These are phyloP conservation scores for Pseudogymnoascus sp. DNA, from an alignment of 2,329 filamentous ascomycete species.

Conservation along the genomic window DNA sequence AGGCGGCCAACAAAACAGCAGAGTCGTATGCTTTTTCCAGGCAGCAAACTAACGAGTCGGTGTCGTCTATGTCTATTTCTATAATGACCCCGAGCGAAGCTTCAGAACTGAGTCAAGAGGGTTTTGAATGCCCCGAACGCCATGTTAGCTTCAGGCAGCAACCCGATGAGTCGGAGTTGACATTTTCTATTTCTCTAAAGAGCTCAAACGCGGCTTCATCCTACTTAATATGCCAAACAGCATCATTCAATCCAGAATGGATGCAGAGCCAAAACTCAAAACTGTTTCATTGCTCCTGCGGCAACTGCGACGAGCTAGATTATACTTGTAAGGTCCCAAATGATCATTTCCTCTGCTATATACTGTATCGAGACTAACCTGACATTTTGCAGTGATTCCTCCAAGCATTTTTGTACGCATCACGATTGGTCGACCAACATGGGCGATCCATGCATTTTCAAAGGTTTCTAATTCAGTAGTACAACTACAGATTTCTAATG, in stretches of 20 bases:
- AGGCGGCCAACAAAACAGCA: not conserved
- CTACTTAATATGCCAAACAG: not conserved
- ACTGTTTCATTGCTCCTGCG: conserved; percentile 6
- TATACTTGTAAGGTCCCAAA: not conserved
- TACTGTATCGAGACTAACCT: not conserved
- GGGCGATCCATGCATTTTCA: conserved; percentile 10
- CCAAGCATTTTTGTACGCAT: conserved; percentile 7
- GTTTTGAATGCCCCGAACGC: not conserved
- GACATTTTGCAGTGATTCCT: not conserved
- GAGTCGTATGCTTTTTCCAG: not conserved
- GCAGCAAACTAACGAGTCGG: not conserved
- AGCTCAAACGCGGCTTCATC: not conserved
- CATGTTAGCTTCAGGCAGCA: not conserved
- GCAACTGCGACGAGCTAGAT: conserved; percentile 8
- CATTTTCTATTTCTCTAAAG: not conserved
- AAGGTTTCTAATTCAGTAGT: not conserved
- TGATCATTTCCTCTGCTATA: not conserved
- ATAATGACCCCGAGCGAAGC: not conserved
- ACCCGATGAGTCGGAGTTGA: not conserved
- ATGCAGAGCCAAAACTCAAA: not conserved
- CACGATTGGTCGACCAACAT: not conserved
- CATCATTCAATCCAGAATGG: conserved; percentile 9
- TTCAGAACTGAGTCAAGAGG: not conserved
- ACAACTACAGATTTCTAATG: not conserved
- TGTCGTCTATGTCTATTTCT: not conserved